Base-by-base conservation (phyloP, 352 stramenopile genomes). In the Globisporangium cylindrosporum region DNA sequence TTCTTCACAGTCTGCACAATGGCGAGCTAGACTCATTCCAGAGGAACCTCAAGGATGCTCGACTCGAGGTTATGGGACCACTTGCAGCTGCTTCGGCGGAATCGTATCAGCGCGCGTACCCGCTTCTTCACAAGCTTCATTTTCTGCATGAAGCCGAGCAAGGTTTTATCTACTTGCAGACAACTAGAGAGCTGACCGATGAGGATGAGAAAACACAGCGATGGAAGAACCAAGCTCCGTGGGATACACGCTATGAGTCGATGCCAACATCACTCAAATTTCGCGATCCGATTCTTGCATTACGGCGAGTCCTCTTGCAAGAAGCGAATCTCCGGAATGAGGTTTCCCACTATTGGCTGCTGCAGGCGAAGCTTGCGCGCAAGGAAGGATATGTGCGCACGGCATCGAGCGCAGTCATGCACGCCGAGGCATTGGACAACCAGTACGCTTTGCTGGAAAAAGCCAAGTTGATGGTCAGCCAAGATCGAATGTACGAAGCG, bases 381-480 rank as follows among this genome's bases (percentile, higher is more conserved):
- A 95, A 94, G 66, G 87, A 95, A 77, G 88, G 88, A 1, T 93
- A 90, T 62, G 78, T 90, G 56, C 82, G 88, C 46, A 94, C 89
- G 24, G 86, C 89, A 0, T 88, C 79, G 12, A 96, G 87, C 69
- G 89, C 89, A 1, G 75, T 95, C 29, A 95, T 96, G 86, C 89
- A 95, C 69, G 89, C 87, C 10, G 85, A 94, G 62, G 82, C 81
- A 20, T 72, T 94, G 22, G 78, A 89, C 14, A 94, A 93, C 51
- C 83, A 75, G 25, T 91, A 93, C 59, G 89, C 82, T 22, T 64
- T 76, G 32, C 69, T 94, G 22, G 87, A 95, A 71, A 89, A 91
- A 66, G 89, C 89, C 4, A 95, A 94, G 65, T 67, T 95, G 9
- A 75, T 96, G 38, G 85, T 94, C 43, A 79, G 81, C 27, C 87